Evolutionary conservation across 768 basidiomycete genomes (phyloP), one percentile per base, ranked within the genome.

Genomic region (Podaxis pistillaris): DNA sequence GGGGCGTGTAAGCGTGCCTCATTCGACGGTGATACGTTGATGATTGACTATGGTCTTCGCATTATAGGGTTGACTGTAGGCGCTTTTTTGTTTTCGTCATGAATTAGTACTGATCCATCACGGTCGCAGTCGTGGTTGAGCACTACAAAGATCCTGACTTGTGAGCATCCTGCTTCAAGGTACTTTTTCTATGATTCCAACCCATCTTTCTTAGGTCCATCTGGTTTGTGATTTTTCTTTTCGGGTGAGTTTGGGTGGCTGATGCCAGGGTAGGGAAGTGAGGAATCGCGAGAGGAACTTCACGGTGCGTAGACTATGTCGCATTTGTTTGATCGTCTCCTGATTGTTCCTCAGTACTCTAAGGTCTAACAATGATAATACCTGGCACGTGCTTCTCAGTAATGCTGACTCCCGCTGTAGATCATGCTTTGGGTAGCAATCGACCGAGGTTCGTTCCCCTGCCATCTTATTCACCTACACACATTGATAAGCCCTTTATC

Each of bases 361-460:
- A 94, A 94, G 84, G 88, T 86, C 64, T 68, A 22, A 24, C 24
- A 22, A 12, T 9, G 49, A 15, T 12, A 28, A 17, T 12, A 24
- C 5, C 13, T 24, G 4, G 24, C 26, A 6, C 24, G 8, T 24
- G 22, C 0, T 24, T n/a, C 26, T 80, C 67, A 6, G 19, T 28
- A 19, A 4, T 13, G 22, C 24, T 22, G 4, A 28, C 24, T 22
- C 24, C 52, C 49, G 5, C 12, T 53, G 30, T 73, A 93, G 88
- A 81, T 96, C 50, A 96, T 96, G 94, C 82, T 96, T 69, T 96
- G 94, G 96, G 96, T 98, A 52, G 96, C 96, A 0, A 86, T 98
- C 60, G 96, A 98, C 68, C 81, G 96, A 79, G 96, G 95, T 79
- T 66, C 26, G 69, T 58, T 7, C 9, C 22, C 54, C 2, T 17